Conservation (phyloP, 441 rosid genomes). For the Gossypium lobatum region DNA sequence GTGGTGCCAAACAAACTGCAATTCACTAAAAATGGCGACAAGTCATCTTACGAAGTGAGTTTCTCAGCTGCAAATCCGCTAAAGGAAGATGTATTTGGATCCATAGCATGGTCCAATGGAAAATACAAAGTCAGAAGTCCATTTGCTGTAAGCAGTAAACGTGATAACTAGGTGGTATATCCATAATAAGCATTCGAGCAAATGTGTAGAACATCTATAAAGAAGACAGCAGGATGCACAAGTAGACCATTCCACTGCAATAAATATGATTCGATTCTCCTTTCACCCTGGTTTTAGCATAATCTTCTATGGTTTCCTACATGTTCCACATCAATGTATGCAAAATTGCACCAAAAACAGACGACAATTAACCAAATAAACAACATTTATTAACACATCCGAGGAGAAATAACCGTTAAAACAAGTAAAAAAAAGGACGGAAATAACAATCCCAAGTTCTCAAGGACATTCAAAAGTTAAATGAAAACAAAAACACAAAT, state of each 20-base stretch:
- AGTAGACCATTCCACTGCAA: background rate
- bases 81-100: conserved; percentile 46
- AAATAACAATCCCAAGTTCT: background rate
- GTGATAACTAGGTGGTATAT: background rate
- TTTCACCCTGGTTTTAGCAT: background rate
- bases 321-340: background rate
- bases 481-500: background rate
- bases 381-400: conserved; percentile 3
- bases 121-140: conserved; percentile 55
- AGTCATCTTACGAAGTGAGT: conserved; percentile 39
- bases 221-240: background rate
- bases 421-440: background rate
- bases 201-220: background rate
- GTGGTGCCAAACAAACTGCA: conserved; percentile 43
- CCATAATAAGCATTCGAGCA: background rate
- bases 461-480: background rate
- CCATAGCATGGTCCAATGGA: conserved; percentile 57
- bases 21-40: conserved; percentile 45
- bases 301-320: background rate
- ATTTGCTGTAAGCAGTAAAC: conserved; percentile 40
- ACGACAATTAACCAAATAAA: background rate
- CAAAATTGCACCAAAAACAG: background rate
- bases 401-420: background rate
- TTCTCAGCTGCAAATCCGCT: conserved; percentile 27
- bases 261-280: background rate